phyloP scores from a whole-genome alignment of 2,329 filamentous ascomycete species.

The Cyclaneusma minus region DNA sequence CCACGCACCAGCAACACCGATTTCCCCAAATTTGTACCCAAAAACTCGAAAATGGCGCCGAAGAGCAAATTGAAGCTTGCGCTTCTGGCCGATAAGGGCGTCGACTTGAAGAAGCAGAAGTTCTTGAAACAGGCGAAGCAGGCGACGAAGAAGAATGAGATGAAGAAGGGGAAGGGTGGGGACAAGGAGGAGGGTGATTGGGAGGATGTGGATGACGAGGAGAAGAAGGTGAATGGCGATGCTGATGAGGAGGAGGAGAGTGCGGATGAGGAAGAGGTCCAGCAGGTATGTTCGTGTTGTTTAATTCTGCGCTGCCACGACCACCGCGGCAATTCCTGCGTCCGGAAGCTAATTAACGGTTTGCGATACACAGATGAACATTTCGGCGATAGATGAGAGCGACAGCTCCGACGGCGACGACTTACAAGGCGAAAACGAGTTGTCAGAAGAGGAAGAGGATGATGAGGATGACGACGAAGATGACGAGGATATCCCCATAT shows the following conservation, averaged over 20 bases:
- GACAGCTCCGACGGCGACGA: conserved; percentile 9
- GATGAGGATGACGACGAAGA: conserved; percentile 56
- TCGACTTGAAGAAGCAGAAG: conserved; percentile 31
- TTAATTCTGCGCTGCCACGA: conserved; percentile 40
- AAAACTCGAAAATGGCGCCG: conserved; percentile 15
- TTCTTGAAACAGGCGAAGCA: conserved; percentile 21
- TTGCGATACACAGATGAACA: conserved; percentile 28
- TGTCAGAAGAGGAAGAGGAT: conserved; percentile 30
- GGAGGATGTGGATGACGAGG: conserved; percentile 16
- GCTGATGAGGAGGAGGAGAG: conserved; percentile 21
- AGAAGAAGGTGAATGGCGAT: conserved; percentile 10
- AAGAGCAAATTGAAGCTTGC: conserved; percentile 35
- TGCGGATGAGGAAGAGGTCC: conserved; percentile 23
- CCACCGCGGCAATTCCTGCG: conserved; percentile 47
- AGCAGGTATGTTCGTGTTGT: conserved; percentile 13
- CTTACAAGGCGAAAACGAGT: conserved; percentile 5
- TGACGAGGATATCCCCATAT: conserved; percentile 78
- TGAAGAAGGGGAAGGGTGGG: conserved; percentile 23
- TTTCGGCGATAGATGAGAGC: conserved; percentile 27
- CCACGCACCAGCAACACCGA: too few species aligned
- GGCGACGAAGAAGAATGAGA: conserved; percentile 30
- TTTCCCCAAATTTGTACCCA: too few species aligned
- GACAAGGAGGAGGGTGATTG: conserved; percentile 21
- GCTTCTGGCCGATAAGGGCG: conserved; percentile 36
- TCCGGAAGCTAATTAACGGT: conserved; percentile 38